A percentile compares a stretch with the other conserved stretches of the same genome.
phyloP scores from a whole-genome alignment of 176 grass and related monocot genomes.

The Leersia perrieri region DNA sequence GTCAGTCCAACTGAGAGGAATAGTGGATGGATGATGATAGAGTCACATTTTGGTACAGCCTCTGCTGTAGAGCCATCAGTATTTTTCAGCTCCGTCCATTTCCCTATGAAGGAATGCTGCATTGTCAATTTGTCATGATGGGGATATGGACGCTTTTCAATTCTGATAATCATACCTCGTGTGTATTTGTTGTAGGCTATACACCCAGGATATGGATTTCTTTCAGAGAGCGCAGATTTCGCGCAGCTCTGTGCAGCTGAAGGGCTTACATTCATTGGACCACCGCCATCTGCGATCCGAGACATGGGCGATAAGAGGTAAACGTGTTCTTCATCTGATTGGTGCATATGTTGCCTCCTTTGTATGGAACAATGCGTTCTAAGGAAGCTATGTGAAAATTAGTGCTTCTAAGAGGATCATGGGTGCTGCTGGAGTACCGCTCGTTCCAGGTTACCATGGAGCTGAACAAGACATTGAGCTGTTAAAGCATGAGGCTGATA shows the following conservation, averaged over 20 bases:
- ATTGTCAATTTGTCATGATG: background rate
- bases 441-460: slow-evolving; percentile 91
- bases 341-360: background rate
- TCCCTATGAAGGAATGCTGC: too few relatives aligned
- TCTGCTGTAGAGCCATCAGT: background rate
- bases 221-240: slow-evolving; percentile 93
- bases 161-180: background rate
- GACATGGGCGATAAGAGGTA: slow-evolving; percentile 99
- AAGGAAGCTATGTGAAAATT: slow-evolving; percentile 18
- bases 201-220: slow-evolving; percentile 94
- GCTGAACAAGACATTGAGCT: slow-evolving; percentile 78
- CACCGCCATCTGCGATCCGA: slow-evolving; percentile 78
- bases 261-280: slow-evolving; percentile 89
- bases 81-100: background rate
- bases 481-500: slow-evolving; percentile 77
- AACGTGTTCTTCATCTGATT: background rate
- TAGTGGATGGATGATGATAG: background rate
- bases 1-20: background rate
- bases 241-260: slow-evolving; percentile 71
- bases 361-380: slow-evolving; percentile 6
- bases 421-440: slow-evolving; percentile 79
- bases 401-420: slow-evolving; percentile 98
- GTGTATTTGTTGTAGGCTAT: slow-evolving; percentile 52
- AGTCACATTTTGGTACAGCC: background rate
- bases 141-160: background rate